Base-by-base conservation (phyloP, 1,139 yeast species). In the Blastobotrys serpentis region DNA sequence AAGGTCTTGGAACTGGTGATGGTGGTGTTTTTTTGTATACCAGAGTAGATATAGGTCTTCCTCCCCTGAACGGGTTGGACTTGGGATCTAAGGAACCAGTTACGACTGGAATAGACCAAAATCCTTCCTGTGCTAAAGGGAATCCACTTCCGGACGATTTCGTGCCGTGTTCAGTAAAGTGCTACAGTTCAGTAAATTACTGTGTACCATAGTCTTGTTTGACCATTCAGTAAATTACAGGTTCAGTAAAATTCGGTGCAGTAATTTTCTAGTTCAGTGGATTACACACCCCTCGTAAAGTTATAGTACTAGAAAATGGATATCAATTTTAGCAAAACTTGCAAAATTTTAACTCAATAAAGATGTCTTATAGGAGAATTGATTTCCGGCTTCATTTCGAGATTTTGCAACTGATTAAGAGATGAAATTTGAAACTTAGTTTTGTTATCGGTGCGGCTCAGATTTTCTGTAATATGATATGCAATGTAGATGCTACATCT, bases 161-260 rank as follows among this genome's bases (percentile, higher is more conserved):
- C 7, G 32, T 29, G 32, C 32, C 37, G 37, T 16, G 37, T 33
- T 33, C 37, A 33, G 37, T 33, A 33, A 33, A 33, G 22, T 33
- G 6, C 48, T 43, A 45, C 43, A 43, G 36, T 45, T 25, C 43
- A 36, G 48, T 45, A 41, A 45, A 26, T 40, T 45, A 40, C 47
- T 14, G 41, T 22, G 26, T n/a, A 37, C n/a, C n/a, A 19, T 37
- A 19, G 21, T 37, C 11, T 26, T 16, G 8, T 25, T 37, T 16
- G 41, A 17, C 17, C 26, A 37, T 37, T 19, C 23, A 22, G 26
- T 37, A 22, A 19, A 37, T 37, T 37, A 18, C 23, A 22, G 30
- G 44, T 30, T 45, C 48, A 45, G 48, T 45, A 45, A 45, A 14
- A 14, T 45, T 29, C 48, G 42, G 48, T 32, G 42, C 48, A 46